Conservation (phyloP, 2,329 filamentous ascomycete species). For the Verticillium klebahnii region DNA sequence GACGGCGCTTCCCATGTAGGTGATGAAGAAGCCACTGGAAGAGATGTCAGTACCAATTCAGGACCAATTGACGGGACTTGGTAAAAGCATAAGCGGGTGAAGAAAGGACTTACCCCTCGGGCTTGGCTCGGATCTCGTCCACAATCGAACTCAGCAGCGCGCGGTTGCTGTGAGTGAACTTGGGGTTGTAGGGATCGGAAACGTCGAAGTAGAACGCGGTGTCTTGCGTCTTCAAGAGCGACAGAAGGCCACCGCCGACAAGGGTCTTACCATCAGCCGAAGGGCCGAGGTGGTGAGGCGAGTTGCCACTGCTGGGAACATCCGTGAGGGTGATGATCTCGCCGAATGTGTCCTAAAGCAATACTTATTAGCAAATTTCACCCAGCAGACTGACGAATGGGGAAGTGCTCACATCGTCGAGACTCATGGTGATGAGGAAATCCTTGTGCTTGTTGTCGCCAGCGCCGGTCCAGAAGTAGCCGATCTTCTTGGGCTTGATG, state of each 20-base stretch:
- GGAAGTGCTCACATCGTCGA: conserved; percentile 46
- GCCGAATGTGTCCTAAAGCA: conserved; percentile 51
- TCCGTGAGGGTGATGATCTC: conserved; percentile 53
- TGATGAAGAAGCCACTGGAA: conserved; percentile 49
- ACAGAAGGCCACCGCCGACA: conserved; percentile 53
- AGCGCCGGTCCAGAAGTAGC: conserved; percentile 59
- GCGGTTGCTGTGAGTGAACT: conserved; percentile 56
- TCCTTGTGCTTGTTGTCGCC: conserved; percentile 57
- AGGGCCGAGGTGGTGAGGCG: conserved; percentile 53
- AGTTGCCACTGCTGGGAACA: conserved; percentile 55
- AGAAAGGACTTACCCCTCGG: conserved; percentile 35
- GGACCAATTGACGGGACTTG: no score
- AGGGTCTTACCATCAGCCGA: conserved; percentile 53
- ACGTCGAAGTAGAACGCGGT: conserved; percentile 60
- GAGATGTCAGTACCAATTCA: conserved; percentile 17
- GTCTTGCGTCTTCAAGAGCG: conserved; percentile 56
- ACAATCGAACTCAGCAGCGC: conserved; percentile 54
- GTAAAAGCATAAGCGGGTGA: background rate
- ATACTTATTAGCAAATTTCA: background rate
- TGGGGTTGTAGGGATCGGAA: conserved; percentile 52
- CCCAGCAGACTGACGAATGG: background rate
- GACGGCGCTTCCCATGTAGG: conserved; percentile 56
- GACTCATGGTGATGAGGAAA: conserved; percentile 53
- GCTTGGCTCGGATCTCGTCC: conserved; percentile 60
- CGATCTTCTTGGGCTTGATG: conserved; percentile 61